These are phyloP conservation scores for Cyberlindnera xylosilytica DNA, from an alignment of 805 yeast species.

Conservation along the genomic window DNA sequence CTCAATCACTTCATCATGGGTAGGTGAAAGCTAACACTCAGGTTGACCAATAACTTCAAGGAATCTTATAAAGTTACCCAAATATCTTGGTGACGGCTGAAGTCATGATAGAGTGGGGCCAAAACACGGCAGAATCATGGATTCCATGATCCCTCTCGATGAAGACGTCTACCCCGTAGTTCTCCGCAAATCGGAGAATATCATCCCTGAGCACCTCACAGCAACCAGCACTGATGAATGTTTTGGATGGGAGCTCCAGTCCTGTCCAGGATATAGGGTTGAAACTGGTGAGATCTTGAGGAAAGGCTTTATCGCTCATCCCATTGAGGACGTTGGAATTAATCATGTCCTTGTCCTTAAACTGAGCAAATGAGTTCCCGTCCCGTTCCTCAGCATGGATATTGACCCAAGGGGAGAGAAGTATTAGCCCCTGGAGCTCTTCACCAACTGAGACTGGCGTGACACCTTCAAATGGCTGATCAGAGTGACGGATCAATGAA, in stretches of 20 bases:
- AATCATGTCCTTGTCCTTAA: constrained; percentile 4
- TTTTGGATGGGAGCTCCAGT: constrained; percentile 3
- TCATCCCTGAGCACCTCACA: constrained; percentile 16
- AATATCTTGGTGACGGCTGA: not conserved
- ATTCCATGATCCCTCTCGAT: not conserved
- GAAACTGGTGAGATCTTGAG: not conserved
- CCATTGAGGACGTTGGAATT: constrained; percentile 1
- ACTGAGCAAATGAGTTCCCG: constrained; percentile 2
- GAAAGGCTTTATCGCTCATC: not conserved
- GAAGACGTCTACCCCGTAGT: not conserved
- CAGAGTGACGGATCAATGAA: constrained; percentile 14
- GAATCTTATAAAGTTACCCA: no score
- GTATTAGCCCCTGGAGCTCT: not conserved
- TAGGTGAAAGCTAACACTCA: no score
- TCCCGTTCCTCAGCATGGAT: constrained; percentile 1
- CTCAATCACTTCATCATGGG: no score
- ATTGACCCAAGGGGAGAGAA: constrained; percentile 21
- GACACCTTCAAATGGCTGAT: constrained; percentile 5
- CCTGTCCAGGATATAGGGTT: constrained; percentile 1
- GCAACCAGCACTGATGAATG: constrained; percentile 10
- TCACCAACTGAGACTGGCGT: not conserved
- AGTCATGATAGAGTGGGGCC: constrained; percentile 2
- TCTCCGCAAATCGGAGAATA: constrained; percentile 2
- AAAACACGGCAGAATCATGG: constrained; percentile 3
- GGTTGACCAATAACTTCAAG: no score